Evolutionary conservation across 2,329 filamentous ascomycete genomes (phyloP), one percentile per base, ranked within the genome.

Genomic region (Penicillium sp.): DNA sequence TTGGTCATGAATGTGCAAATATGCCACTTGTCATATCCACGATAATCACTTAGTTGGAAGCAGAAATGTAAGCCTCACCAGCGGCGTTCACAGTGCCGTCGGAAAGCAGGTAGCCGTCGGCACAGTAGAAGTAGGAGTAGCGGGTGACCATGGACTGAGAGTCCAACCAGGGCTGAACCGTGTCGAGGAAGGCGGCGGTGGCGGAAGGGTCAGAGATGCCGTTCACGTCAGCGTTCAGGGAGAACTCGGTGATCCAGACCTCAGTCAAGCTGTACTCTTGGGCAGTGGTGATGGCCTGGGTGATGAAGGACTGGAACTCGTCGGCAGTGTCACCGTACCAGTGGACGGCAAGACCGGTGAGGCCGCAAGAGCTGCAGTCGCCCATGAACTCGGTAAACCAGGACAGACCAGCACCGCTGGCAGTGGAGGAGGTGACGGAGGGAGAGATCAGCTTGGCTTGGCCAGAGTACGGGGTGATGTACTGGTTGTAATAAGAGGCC

Each of bases 221-320:
- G 6, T 56, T 61, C 8, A 64, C 23, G 42, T 68, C 67, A 10
- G 65, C 62, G 45, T 52, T 68, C 36, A 72, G 67, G 8, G 68
- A 71, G 55, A 77, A 78, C 60, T 79, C 76, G 1, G 76, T 75
- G 16, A 78, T 54, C 76, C 76, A 79, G 53, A 78, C 67, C 43
- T 73, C 69, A n/a, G 59, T 42, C 29, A 78, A 67, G 18, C 57
- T 60, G 46, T 75, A 60, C 12, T 65, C 44, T 3, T 50, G 38
- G 1, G 71, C 74, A 8, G 74, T 57, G 8, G 57, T 46, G 48
- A 72, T 66, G 16, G 74, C 71, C 41, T 70, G 51, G 12, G 60
- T 49, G 38, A 77, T 67, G 36, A 75, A 72, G 6, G 52, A 49
- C 62, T 72, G 69, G 65, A 78, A 74, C 24, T 71, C 64, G 1